Evolutionary conservation across 192 early-diverging fungal genomes (phyloP), one percentile per base, ranked within the genome.

Genomic region (Cladochytrium replicatum): DNA sequence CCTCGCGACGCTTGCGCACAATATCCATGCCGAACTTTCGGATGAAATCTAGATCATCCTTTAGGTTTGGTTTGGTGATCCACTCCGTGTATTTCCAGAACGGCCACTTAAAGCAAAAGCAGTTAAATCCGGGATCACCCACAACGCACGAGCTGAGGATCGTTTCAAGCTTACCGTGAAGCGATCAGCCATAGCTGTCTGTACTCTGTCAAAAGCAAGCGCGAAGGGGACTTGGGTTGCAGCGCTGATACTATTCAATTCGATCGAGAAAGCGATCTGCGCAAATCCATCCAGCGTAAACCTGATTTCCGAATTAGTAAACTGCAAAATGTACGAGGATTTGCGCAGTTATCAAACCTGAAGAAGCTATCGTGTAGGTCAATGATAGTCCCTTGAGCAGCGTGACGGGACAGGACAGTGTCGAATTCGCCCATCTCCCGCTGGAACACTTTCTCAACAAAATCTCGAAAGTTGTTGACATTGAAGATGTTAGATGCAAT

Each of bases 401-500:
- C 32, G 31, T 13, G 22, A 15, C 81, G 11, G 17, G 25, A 23
- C 7, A 60, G 29, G 23, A 15, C 21, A 6, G 48, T 7, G 6
- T n/a, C 5, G 11, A 68, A 50, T 6, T 43, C 39, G 6, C 50
- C 48, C 27, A 61, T 52, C 45, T 70, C 52, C 5, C 50, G 38
- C 6, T 23, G 25, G 31, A 70, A 70, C 3, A 68, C 64, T 15
- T 13, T 48, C 19, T 46, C 58, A 34, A 61, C 39, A 19, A 56
- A 61, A 22, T 56, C 42, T 25, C 55, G 54, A 44, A 71, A 71
- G 46, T 66, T 58, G 40, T 54, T 58, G 23, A 53, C 57, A 42
- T 44, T 73, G 57, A 71, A 73, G 43, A 71, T 63, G 21, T 63
- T 58, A 31, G 63, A 58, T 13, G 63, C 57, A 4, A 46, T 58